Base-by-base conservation (phyloP, 495 filamentous ascomycete genomes). In the Aspergillus hancockii region DNA sequence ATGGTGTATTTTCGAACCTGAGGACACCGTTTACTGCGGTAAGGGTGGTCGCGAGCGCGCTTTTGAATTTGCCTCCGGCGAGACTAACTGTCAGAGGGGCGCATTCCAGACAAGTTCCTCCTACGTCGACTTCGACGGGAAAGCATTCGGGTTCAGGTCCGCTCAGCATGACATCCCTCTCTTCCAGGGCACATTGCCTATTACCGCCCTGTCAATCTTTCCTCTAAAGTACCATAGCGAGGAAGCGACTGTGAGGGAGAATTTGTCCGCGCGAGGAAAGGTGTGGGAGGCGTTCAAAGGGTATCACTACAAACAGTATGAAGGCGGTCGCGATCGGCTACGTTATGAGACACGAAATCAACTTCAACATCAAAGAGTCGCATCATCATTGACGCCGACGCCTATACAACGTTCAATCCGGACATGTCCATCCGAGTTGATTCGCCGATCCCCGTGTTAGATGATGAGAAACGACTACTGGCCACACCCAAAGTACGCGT, bases 71-170 rank as follows among this genome's bases (percentile, higher is more conserved):
- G 57, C 59, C 0, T 61, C 63, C 6, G 68, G 64, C 19, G 58
- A 59, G 10, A 18, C 55, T 6, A n/a, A 31, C 22, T 54, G 51
- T 19, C 16, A 54, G 8, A 4, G 16, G 30, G 51, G n/a, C n/a
- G 31, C 3, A 25, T 73, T 60, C 49, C 38, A 55, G 1, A 55
- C 82, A 5, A 54, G 56, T 0, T 72, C 65, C 59, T 67, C 78
- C 32, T 83, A 81, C 56, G 74, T 89, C 46, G 84, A 88, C 53
- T 87, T 77, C 53, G 78, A 87, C 54, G 88, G 88, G 13, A 75
- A 78, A 8, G 71, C 69, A 0, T 89, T 88, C 56, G 85, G 88
- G 9, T 75, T 74, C 8, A 64, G 65, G 70, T 45, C 61, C 76
- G 19, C 60, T 62, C 4, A n/a, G n/a, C 76, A 83, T 50, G 58